Evolutionary conservation across 257 asterid genomes (phyloP).

Genomic region (Rhazya stricta): DNA sequence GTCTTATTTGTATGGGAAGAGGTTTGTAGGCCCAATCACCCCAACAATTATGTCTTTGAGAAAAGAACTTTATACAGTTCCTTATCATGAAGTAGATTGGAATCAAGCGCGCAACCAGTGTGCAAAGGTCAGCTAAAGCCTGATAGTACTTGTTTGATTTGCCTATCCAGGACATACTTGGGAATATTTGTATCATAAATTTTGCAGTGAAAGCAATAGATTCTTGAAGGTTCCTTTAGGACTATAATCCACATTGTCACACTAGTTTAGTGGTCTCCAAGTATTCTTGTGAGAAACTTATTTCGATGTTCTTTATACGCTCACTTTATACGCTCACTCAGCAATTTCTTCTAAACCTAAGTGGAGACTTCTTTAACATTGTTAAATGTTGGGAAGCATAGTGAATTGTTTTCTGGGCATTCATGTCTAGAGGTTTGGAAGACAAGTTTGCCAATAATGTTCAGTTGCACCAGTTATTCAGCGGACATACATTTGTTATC

Average conservation of each 20-base stretch:
- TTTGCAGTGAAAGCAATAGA: not conserved
- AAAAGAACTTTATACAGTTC: slow-evolving; percentile 72
- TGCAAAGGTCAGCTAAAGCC: slow-evolving; percentile 68
- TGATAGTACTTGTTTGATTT: not conserved
- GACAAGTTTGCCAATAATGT: not conserved
- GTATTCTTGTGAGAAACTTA: not conserved
- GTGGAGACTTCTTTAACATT: not conserved
- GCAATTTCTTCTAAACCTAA: not conserved
- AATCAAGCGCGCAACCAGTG: slow-evolving; percentile 78
- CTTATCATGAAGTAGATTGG: slow-evolving; percentile 93
- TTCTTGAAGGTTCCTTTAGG: slow-evolving; percentile 7
- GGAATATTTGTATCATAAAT: slow-evolving; percentile 5
- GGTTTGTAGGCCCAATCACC: slow-evolving; percentile 88
- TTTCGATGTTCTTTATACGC: not conserved
- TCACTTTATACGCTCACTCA: not conserved
- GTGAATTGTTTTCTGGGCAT: not conserved
- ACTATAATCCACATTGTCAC: not conserved
- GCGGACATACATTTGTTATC: not conserved
- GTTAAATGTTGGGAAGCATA: not conserved
- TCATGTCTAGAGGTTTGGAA: not conserved
- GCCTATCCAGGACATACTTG: not conserved
- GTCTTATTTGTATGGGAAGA: slow-evolving; percentile 90
- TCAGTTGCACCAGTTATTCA: not conserved
- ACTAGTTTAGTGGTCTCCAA: not conserved
- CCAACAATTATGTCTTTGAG: slow-evolving; percentile 86